These are phyloP conservation scores for Cryptococcus hybrid DNA, from an alignment of 1,284 basidiomycete species.

Conservation along the genomic window DNA sequence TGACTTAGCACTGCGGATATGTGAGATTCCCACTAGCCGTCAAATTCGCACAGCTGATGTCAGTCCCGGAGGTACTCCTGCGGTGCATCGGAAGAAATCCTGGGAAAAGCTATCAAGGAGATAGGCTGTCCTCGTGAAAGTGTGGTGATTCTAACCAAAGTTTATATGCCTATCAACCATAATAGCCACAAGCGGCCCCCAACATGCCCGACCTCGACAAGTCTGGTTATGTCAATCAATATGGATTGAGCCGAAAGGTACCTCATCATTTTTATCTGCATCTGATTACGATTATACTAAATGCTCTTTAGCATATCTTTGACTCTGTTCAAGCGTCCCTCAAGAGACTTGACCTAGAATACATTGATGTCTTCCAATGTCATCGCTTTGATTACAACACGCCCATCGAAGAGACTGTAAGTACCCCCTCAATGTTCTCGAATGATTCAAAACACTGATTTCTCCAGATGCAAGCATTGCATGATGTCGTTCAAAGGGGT, in stretches of 20 bases:
- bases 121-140: conserved; percentile 65
- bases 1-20: neutral
- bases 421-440: neutral
- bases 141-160: conserved; percentile 75
- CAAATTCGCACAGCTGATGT: neutral
- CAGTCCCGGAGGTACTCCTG: conserved; percentile 53
- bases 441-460: neutral
- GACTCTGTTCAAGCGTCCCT: conserved; percentile 64
- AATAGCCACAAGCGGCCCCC: conserved; percentile 8
- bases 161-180: conserved; percentile 26
- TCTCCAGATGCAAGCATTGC: conserved; percentile 62
- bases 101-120: conserved; percentile 76
- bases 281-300: neutral
- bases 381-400: conserved; percentile 54
- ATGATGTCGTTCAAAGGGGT: conserved; percentile 65
- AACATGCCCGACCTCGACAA: conserved; percentile 35
- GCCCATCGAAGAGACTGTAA: conserved; percentile 30
- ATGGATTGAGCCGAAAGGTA: conserved; percentile 53
- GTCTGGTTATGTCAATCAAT: conserved; percentile 50
- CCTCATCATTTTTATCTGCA: neutral
- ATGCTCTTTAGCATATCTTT: conserved; percentile 57
- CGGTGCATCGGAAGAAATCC: conserved; percentile 59
- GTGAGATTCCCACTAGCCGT: neutral
- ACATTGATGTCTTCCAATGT: conserved; percentile 61
- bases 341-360: conserved; percentile 65